These are phyloP conservation scores for Schizochytrium sp. DNA, from an alignment of 108 stramenopile species.

Conservation along the genomic window DNA sequence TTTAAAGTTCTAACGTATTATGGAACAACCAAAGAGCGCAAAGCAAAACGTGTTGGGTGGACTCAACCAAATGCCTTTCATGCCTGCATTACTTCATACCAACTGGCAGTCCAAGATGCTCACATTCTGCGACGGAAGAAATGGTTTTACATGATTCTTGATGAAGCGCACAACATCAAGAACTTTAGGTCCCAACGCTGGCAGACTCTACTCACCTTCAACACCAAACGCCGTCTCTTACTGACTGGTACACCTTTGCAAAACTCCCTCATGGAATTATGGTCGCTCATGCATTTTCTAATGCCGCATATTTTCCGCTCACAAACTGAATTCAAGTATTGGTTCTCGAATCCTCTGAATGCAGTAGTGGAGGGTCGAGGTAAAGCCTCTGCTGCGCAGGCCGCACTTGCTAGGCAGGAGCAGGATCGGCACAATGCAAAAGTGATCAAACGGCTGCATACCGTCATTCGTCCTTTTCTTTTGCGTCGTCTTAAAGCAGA, in stretches of 20 bases:
- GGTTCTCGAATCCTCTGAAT: slow-evolving; percentile 97
- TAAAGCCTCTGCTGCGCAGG: slow-evolving; percentile 38
- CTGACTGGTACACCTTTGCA: slow-evolving; percentile 92
- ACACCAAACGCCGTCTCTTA: slow-evolving; percentile 91
- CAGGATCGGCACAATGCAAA: slow-evolving; percentile 65
- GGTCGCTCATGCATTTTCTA: slow-evolving; percentile 82
- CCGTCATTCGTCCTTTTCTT: slow-evolving; percentile 95
- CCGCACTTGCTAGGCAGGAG: slow-evolving; percentile 47
- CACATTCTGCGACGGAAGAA: slow-evolving; percentile 91
- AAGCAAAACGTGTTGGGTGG: slow-evolving; percentile 92
- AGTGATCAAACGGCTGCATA: slow-evolving; percentile 89
- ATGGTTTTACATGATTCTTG: slow-evolving; percentile 97
- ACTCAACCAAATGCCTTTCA: slow-evolving; percentile 87
- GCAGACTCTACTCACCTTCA: slow-evolving; percentile 98
- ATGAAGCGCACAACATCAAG: slow-evolving; percentile 99
- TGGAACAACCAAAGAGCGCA: slow-evolving; percentile 90
- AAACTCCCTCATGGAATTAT: slow-evolving; percentile 80
- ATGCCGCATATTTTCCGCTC: slow-evolving; percentile 84
- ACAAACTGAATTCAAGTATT: slow-evolving; percentile 95
- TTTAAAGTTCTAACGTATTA: slow-evolving; percentile 95
- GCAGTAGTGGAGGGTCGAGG: slow-evolving; percentile 87
- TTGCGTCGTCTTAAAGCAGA: slow-evolving; percentile 95
- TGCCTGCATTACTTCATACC: slow-evolving; percentile 96
- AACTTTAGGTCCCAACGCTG: slow-evolving; percentile 97
- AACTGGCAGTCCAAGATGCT: slow-evolving; percentile 95